Evolutionary conservation across 768 basidiomycete species (phyloP).

Genomic region (Suillus placidus): DNA sequence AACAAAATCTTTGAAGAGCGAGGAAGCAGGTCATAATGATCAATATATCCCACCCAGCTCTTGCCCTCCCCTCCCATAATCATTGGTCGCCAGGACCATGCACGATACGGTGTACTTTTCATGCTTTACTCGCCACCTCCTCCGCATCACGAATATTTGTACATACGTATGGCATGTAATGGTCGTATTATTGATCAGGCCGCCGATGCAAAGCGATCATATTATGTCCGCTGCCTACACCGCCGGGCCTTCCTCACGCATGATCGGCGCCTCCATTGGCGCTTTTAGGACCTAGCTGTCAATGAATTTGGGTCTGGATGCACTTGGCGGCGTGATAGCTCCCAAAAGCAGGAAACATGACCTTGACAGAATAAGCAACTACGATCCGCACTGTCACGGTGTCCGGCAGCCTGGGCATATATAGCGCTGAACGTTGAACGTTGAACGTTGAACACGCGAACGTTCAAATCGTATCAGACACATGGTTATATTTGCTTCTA

Average conservation of each 20-base stretch:
- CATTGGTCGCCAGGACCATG: neutral
- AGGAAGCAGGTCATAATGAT: neutral
- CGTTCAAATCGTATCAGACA: neutral
- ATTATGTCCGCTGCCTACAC: neutral
- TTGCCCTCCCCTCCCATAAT: neutral
- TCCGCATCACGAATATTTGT: neutral
- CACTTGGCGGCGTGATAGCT: neutral
- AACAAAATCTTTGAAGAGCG: constrained; percentile 6
- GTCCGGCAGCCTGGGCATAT: neutral
- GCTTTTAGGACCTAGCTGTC: neutral
- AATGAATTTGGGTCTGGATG: neutral
- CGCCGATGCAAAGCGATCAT: neutral
- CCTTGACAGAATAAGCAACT: neutral
- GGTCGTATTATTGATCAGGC: neutral
- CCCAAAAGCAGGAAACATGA: neutral
- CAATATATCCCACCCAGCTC: neutral
- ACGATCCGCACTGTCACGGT: neutral
- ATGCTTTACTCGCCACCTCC: neutral
- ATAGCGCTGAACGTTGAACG: neutral
- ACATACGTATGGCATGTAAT: neutral
- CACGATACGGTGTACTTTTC: neutral
- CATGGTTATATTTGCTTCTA: neutral
- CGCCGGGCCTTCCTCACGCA: neutral
- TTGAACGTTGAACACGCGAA: neutral
- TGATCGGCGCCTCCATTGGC: neutral